A percentile compares a stretch with the other conserved stretches of the same genome.
Conservation (phyloP, 2,329 filamentous ascomycete genomes). For the Cucurbitaria berberidis region DNA sequence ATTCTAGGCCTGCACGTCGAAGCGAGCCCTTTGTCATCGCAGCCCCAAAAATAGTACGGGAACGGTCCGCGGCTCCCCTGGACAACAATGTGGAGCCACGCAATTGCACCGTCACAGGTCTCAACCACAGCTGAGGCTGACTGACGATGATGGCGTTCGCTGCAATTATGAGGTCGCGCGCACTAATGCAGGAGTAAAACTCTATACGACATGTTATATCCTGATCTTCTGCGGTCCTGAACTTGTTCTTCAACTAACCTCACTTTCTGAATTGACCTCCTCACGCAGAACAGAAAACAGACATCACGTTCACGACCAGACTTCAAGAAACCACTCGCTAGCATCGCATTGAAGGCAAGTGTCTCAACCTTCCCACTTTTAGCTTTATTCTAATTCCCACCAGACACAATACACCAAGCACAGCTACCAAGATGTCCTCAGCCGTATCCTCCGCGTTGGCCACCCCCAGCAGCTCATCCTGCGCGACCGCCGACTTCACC, state of each 20-base stretch:
- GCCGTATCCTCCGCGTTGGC: slow-evolving; percentile 23
- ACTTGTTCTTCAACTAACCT: slow-evolving; percentile 1
- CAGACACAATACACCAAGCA: too few species aligned
- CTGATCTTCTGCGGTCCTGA: background rate
- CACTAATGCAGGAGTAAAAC: too few species aligned
- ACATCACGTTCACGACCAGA: background rate
- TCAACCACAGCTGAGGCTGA: slow-evolving; percentile 6
- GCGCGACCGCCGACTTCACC: slow-evolving; percentile 32
- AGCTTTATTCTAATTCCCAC: background rate
- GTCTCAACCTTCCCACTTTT: background rate
- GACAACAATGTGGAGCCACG: slow-evolving; percentile 26
- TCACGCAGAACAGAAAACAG: background rate
- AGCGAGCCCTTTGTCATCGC: slow-evolving; percentile 10
- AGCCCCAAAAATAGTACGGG: slow-evolving; percentile 22
- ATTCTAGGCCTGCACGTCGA: background rate
- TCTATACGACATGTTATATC: background rate
- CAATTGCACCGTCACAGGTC: slow-evolving; percentile 11
- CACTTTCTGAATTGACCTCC: background rate
- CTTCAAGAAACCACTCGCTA: background rate
- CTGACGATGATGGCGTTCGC: background rate
- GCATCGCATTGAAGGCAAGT: background rate
- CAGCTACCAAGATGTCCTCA: slow-evolving; percentile 24
- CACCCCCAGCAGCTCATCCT: slow-evolving; percentile 23
- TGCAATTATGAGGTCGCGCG: slow-evolving; percentile 2
- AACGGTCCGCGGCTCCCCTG: slow-evolving; percentile 18